Base-by-base conservation (phyloP, 176 grass and related monocot genomes). In the Metroxylon sagu region DNA sequence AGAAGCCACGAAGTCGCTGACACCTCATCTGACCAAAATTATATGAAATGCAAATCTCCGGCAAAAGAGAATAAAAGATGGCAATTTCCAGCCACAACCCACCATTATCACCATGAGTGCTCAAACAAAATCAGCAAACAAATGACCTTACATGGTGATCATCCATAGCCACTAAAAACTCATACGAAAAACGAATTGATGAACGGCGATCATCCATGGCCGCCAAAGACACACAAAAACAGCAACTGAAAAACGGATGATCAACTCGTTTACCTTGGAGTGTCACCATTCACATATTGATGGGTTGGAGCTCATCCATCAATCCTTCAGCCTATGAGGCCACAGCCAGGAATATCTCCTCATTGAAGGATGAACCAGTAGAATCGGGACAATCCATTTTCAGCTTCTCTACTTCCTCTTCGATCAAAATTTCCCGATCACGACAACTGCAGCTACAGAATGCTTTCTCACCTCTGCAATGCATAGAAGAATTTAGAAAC, bases 401-500 rank as follows among this genome's bases (percentile, higher is more conserved):
- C 18, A 27, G 28, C 71, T 82, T 69, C 26, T 79, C 81, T 18
- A 75, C 67, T 55, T 89, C 79, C 71, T 89, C 88, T 15, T 93
- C 88, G 25, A 77, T 67, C 62, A 72, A 60, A 74, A 92, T 92
- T 74, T 89, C 76, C 18, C 84, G 52, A 66, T 93, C 82, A 4
- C 94, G 81, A 75, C 94, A 98, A 35, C 4, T 54, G 19, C 58
- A 35, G 61, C 85, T 89, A 76, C 88, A 98, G 70, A 92, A 89
- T 65, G 82, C 81, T 62, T 99, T 99, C 76, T 99, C 84, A 1
- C 85, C 85, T 29, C 94, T 99, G 79, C 68, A 64, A 63, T 52
- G 16, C 25, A 52, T 29, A 50, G 4, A 15, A 60, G 26, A 51
- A 60, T 28, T 23, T 19, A n/a, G 35, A 43, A 43, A 43, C 35